A percentile compares a stretch with the other conserved stretches of the same genome.
These are phyloP conservation scores for Purpureocillium takamizusanense DNA, from an alignment of 2,329 filamentous ascomycete genomes.

Conservation along the genomic window DNA sequence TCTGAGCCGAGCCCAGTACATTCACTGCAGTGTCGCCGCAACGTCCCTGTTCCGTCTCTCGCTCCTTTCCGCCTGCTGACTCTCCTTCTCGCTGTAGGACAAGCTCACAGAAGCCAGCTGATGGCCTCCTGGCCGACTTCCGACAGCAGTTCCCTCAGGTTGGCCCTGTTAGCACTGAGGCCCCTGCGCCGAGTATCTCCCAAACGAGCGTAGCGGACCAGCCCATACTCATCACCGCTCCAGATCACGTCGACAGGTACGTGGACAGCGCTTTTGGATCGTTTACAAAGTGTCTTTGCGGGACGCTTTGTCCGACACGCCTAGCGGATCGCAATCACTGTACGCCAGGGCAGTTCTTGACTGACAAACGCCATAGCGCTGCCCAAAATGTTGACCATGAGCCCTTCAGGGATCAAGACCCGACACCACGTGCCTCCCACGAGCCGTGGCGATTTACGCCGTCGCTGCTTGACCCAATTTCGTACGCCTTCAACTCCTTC, in stretches of 20 bases:
- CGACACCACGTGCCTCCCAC: constrained; percentile 69
- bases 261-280: no score
- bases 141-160: constrained; percentile 75
- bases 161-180: constrained; percentile 38
- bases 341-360: constrained; percentile 3
- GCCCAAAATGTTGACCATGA: constrained; percentile 15
- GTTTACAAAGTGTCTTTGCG: no score
- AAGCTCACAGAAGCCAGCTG: constrained; percentile 72
- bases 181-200: constrained; percentile 29
- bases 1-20: no score
- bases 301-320: no score
- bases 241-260: constrained; percentile 18
- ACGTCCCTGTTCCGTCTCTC: background rate
- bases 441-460: constrained; percentile 86
- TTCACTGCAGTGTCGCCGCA: no score
- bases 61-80: no score
- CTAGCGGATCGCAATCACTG: no score
- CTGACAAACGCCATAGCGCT: constrained; percentile 6
- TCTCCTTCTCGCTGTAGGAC: constrained; percentile 36
- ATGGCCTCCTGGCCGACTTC: constrained; percentile 74
- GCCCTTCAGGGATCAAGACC: constrained; percentile 60
- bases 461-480: constrained; percentile 77
- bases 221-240: constrained; percentile 9
- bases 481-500: constrained; percentile 71
- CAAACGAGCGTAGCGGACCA: constrained; percentile 22